These are phyloP conservation scores for Didymella sp. DNA, from an alignment of 2,329 filamentous ascomycete genomes.

Conservation along the genomic window DNA sequence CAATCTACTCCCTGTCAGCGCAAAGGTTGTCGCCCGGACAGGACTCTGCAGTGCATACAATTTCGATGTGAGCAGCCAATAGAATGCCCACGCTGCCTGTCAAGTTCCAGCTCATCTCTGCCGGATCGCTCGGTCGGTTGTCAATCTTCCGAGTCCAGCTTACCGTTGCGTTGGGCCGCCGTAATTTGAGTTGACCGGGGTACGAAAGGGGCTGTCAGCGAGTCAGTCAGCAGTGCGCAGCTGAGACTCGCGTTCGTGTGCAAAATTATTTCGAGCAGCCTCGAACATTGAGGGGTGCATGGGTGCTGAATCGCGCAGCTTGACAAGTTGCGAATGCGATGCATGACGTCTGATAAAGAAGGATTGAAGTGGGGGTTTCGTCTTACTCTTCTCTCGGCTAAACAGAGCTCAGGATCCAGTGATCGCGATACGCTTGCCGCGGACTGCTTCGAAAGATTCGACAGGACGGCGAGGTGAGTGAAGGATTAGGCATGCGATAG, in stretches of 20 bases:
- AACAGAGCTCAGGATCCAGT: not conserved
- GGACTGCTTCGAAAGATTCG: not conserved
- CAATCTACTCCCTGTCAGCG: conserved; percentile 9
- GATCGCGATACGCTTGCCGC: not conserved
- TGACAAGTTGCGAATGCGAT: not conserved
- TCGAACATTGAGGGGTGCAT: conserved; percentile 7
- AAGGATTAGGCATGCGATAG: not conserved
- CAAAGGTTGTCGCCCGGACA: conserved; percentile 1
- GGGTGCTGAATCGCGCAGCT: conserved; percentile 5
- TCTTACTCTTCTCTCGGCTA: not conserved
- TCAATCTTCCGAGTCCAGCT: conserved; percentile 16
- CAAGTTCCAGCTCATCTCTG: conserved; percentile 7
- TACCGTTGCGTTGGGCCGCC: conserved; percentile 18
- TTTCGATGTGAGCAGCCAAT: conserved; percentile 10
- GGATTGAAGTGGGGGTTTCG: conserved; percentile 13
- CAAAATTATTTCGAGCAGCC: not conserved
- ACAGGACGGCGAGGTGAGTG: conserved; percentile 11
- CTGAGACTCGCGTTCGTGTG: conserved; percentile 4
- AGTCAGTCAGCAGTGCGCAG: conserved; percentile 7
- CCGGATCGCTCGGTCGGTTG: conserved; percentile 16
- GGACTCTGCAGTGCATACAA: not conserved
- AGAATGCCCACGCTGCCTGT: not conserved
- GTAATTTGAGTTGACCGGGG: not conserved
- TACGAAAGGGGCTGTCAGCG: conserved; percentile 8
- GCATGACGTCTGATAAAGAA: conserved; percentile 11